phyloP scores from a whole-genome alignment of 495 filamentous ascomycete species.

The Xylaria flabelliformis region DNA sequence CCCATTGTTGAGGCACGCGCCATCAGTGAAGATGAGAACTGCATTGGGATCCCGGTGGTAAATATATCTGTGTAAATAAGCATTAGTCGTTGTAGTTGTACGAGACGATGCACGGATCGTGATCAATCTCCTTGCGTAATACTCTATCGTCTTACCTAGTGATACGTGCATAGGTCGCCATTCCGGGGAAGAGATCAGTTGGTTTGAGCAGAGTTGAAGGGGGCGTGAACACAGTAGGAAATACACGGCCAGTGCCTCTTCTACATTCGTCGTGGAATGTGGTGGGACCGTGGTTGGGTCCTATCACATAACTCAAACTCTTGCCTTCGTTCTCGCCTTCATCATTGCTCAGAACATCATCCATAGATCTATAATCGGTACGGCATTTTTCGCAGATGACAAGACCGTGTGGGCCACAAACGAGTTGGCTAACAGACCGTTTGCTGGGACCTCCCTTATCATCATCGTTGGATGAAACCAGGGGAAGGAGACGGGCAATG shows the following conservation, averaged over 20 bases:
- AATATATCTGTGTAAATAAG: slow-evolving; percentile 37
- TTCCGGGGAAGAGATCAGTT: slow-evolving; percentile 33
- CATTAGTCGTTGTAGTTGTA: too few species aligned
- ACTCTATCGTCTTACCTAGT: slow-evolving; percentile 27
- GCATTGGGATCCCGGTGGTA: slow-evolving; percentile 29
- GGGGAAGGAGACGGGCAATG: slow-evolving; percentile 21
- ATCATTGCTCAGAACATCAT: too few species aligned
- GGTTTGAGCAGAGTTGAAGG: slow-evolving; percentile 31
- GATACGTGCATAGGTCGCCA: slow-evolving; percentile 9
- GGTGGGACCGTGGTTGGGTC: background rate
- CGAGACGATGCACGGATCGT: background rate
- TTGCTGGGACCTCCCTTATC: slow-evolving; percentile 39
- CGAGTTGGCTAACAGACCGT: slow-evolving; percentile 36
- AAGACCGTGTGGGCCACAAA: slow-evolving; percentile 37
- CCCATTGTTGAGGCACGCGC: slow-evolving; percentile 49
- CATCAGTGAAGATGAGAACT: slow-evolving; percentile 41
- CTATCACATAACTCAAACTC: background rate
- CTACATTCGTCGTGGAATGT: background rate
- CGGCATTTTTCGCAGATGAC: slow-evolving; percentile 34
- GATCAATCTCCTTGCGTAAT: background rate
- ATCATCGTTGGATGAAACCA: slow-evolving; percentile 27
- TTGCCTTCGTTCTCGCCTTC: slow-evolving; percentile 19
- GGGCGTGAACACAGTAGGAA: slow-evolving; percentile 41
- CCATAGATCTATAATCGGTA: slow-evolving; percentile 39
- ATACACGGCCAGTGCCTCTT: slow-evolving; percentile 37